phyloP scores from a whole-genome alignment of 2,329 filamentous ascomycete species.

The Zymoseptoria tritici region DNA sequence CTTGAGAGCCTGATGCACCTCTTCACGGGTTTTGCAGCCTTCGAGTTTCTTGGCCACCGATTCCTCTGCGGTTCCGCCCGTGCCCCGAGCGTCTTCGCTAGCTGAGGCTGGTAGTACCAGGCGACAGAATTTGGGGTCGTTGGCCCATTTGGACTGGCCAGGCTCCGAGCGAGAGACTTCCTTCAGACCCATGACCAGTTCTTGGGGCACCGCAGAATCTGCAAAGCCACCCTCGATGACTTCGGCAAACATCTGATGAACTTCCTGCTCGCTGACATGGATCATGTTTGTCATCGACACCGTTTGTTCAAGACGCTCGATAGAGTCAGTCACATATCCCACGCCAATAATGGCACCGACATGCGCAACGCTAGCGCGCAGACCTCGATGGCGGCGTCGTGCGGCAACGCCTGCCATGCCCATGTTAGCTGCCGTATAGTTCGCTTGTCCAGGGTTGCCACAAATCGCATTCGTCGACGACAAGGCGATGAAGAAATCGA shows the following conservation, averaged over 20 bases:
- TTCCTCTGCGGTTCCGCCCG: not conserved
- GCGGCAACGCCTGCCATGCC: conserved; percentile 18
- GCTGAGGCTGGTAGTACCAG: not conserved
- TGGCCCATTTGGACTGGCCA: not conserved
- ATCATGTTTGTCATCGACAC: not conserved
- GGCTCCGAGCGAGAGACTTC: not conserved
- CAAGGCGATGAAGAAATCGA: conserved; percentile 45
- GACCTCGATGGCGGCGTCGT: conserved; percentile 34
- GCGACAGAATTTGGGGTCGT: not conserved
- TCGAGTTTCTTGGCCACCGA: not conserved
- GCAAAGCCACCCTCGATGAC: not conserved
- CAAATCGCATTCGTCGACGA: conserved; percentile 49
- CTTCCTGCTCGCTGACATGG: not conserved
- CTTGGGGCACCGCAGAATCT: not conserved
- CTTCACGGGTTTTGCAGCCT: not conserved
- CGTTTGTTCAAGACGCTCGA: not conserved
- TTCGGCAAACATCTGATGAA: not conserved
- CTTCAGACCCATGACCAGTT: not conserved
- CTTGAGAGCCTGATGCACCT: not conserved
- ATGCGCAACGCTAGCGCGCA: conserved; percentile 44
- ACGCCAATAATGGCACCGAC: conserved; percentile 44
- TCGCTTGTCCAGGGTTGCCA: conserved; percentile 51
- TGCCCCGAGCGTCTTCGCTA: not conserved
- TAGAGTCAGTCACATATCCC: conserved; percentile 28
- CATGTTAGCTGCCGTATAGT: conserved; percentile 48